Percentiles rank a stretch among this genome's conserved stretches.
phyloP scores from a whole-genome alignment of 495 filamentous ascomycete species.

The Oidiodendron maius region DNA sequence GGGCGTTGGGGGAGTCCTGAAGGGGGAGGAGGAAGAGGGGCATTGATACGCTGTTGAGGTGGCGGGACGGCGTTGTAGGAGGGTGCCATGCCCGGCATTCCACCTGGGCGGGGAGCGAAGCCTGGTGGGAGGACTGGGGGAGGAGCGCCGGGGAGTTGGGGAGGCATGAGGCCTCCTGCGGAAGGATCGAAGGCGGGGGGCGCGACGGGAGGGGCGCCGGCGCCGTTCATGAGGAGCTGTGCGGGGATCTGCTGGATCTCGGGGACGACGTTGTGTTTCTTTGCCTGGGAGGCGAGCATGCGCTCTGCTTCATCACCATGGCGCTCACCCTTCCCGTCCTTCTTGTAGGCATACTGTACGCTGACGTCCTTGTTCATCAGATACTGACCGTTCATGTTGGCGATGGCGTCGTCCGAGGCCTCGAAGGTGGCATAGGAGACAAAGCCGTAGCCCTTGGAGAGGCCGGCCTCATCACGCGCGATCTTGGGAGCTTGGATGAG shows the following conservation, averaged over 20 bases:
- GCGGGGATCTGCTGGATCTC: slow-evolving; percentile 58
- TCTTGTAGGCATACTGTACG: slow-evolving; percentile 99
- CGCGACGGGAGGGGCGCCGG: slow-evolving; percentile 13
- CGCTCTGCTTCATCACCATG: slow-evolving; percentile 94
- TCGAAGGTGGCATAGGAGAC: slow-evolving; percentile 93
- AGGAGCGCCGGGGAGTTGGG: slow-evolving; percentile 33
- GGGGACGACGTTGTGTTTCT: slow-evolving; percentile 85
- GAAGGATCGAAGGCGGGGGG: slow-evolving; percentile 26
- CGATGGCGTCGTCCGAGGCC: slow-evolving; percentile 84
- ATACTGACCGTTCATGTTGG: slow-evolving; percentile 94
- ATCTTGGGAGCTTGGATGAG: slow-evolving; percentile 85
- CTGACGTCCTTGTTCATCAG: slow-evolving; percentile 93
- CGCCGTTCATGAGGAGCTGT: slow-evolving; percentile 17
- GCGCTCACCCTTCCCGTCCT: slow-evolving; percentile 94
- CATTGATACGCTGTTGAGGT: slow-evolving; percentile 24
- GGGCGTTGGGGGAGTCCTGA: slow-evolving; percentile 74
- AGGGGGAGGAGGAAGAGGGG: slow-evolving; percentile 53
- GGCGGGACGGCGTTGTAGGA: slow-evolving; percentile 23
- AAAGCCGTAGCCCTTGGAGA: slow-evolving; percentile 96
- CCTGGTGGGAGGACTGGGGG: slow-evolving; percentile 28
- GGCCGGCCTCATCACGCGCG: slow-evolving; percentile 82
- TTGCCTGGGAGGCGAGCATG: slow-evolving; percentile 85
- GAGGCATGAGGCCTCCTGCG: slow-evolving; percentile 20
- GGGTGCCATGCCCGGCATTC: slow-evolving; percentile 17
- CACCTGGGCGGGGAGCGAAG: slow-evolving; percentile 31